These are phyloP conservation scores for Diplodia scrobiculata DNA, from an alignment of 2,329 filamentous ascomycete genomes.

Conservation along the genomic window DNA sequence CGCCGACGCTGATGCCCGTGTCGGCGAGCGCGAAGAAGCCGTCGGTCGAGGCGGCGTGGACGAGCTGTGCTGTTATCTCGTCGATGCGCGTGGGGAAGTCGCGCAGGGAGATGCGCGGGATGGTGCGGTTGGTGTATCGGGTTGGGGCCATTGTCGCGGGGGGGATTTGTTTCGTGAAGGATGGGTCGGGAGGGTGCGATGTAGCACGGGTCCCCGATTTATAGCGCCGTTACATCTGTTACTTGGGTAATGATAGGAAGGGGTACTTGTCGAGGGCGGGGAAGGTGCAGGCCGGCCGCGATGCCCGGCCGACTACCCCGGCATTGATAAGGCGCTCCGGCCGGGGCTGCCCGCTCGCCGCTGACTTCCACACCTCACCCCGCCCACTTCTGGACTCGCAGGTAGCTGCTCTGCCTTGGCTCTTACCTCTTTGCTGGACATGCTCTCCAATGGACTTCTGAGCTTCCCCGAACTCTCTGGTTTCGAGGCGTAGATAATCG, in stretches of 20 bases:
- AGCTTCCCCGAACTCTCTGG: no score
- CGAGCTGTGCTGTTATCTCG: conserved; percentile 56
- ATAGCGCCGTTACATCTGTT: neutral
- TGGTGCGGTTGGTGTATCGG: conserved; percentile 42
- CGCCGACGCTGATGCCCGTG: conserved; percentile 55
- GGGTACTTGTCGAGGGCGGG: neutral
- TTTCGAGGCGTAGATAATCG: no score
- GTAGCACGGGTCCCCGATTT: neutral
- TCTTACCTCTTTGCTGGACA: neutral
- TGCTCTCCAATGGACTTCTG: neutral
- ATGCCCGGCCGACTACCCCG: neutral
- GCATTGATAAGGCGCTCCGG: conserved; percentile 17
- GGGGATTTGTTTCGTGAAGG: no score
- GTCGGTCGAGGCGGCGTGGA: conserved; percentile 59
- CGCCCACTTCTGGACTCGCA: neutral
- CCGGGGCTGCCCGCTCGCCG: conserved; percentile 16
- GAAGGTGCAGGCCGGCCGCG: conserved; percentile 8
- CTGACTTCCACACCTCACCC: neutral
- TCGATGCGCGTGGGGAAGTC: conserved; percentile 58
- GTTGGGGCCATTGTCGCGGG: neutral
- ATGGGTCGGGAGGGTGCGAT: neutral
- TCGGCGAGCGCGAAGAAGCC: conserved; percentile 63
- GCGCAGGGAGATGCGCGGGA: conserved; percentile 58
- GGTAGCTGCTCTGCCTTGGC: neutral
- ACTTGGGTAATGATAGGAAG: neutral